Evolutionary conservation across 306 rosid species (phyloP).

Genomic region (Sicyos baderoa): DNA sequence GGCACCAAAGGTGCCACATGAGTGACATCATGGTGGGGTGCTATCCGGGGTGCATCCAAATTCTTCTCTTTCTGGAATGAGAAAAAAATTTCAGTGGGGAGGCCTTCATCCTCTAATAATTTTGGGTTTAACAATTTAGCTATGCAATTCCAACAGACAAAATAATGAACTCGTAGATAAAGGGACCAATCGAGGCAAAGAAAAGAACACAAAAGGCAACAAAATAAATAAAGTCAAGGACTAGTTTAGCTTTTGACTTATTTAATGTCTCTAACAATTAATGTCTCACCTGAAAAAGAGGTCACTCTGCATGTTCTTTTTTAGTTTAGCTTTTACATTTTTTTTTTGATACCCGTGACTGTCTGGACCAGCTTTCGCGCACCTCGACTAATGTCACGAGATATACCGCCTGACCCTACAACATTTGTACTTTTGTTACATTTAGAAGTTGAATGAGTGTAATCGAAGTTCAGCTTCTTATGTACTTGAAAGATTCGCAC

Average conservation of each 20-base stretch:
- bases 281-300: background rate
- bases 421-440: background rate
- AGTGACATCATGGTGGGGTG: too few species aligned
- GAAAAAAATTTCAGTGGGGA: background rate
- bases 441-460: background rate
- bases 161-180: constrained; percentile 1
- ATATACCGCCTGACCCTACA: too few species aligned
- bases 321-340: too few species aligned
- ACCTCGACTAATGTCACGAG: too few species aligned
- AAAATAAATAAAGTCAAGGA: background rate
- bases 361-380: too few species aligned
- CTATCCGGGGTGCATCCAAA: too few species aligned
- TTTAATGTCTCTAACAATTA: background rate
- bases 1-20: too few species aligned
- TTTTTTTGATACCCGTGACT: too few species aligned
- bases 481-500: background rate
- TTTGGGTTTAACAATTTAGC: background rate
- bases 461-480: background rate
- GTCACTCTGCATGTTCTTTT: background rate
- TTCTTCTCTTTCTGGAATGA: background rate
- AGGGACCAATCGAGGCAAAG: background rate
- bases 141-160: background rate
- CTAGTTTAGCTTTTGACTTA: background rate
- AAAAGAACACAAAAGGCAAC: constrained; percentile 1
- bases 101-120: background rate